Base-by-base conservation (phyloP, 192 early-diverging fungal species). In the Podila epicladia region DNA sequence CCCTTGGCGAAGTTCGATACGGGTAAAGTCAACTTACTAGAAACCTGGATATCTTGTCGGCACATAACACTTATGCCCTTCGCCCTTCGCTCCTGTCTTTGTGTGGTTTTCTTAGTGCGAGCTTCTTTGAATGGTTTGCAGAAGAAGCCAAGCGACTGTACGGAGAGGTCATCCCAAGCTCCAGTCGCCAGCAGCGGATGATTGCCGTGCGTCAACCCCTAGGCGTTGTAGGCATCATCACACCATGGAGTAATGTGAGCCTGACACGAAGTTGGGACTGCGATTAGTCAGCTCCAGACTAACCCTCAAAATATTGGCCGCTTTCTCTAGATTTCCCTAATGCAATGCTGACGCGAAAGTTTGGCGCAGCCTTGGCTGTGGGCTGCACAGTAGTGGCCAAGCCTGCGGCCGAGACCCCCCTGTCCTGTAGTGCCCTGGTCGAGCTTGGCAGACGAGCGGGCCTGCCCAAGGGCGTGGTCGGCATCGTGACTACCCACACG, bases 41-140 rank as follows among this genome's bases (percentile, higher is more conserved):
- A 9, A 50, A 37, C 35, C 41, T 17, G 2, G 22, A 50, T 20
- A 19, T 50, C 24, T 11, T 32, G 4, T 24, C 9, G 24, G 19
- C 37, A 19, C 48, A 2, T 53, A 1, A 48, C 35, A n/a, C 28
- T 33, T 32, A 29, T 63, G 48, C 19, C 38, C 24, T 7, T 66
- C 17, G 41, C 15, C 49, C 17, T 19, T 51, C 24, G 22, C 13
- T 58, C 37, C 17, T 12, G 20, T 53, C 50, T 13, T 32, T 9
- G 20, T 26, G 3, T 31, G 24, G 45, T 17, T n/a, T 33, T 13
- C 9, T 28, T 69, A 82, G 77, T 31, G 88, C 85, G 0, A 84
- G 84, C 26, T 96, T 92, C 69, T 85, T 94, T 58, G 90, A 93
- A 71, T 96, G 94, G 94, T 95, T 94, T 72, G 84, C 92, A n/a